Conservation (phyloP, 139 green algal genomes). For the Picochlorum sp. region DNA sequence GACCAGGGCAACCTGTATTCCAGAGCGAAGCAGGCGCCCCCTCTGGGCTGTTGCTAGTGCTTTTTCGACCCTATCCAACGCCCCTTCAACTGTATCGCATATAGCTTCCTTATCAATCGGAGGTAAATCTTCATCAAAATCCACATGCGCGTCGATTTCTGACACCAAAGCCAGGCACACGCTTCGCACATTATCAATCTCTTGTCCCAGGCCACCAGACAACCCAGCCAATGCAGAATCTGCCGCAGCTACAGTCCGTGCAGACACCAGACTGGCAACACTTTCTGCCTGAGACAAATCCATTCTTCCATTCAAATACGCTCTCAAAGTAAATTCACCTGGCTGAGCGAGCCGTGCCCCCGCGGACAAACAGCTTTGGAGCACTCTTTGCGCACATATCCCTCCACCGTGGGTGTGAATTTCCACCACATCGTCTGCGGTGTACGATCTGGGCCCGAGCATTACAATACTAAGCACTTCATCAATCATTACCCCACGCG, state of each 20-base stretch:
- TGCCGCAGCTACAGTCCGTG: conserved; percentile 70
- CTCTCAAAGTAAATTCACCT: conserved; percentile 94
- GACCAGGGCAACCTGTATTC: conserved; percentile 80
- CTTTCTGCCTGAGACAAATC: conserved; percentile 84
- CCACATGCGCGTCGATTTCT: conserved; percentile 70
- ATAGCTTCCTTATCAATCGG: conserved; percentile 51
- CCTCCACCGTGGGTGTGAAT: conserved; percentile 86
- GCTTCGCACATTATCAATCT: conserved; percentile 38
- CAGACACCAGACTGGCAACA: conserved; percentile 67
- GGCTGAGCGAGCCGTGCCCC: conserved; percentile 66
- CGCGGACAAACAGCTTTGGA: conserved; percentile 53
- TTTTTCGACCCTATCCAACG: conserved; percentile 17
- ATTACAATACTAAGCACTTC: conserved; percentile 76
- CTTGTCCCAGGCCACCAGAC: conserved; percentile 38
- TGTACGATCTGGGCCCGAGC: conserved; percentile 80
- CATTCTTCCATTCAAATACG: conserved; percentile 93
- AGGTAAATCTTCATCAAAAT: conserved; percentile 94
- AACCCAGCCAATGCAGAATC: conserved; percentile 81
- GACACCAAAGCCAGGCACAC: conserved; percentile 64
- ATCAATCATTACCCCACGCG: conserved; percentile 28
- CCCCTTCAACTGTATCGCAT: conserved; percentile 15
- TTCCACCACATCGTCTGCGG: conserved; percentile 91
- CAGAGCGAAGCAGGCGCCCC: conserved; percentile 55
- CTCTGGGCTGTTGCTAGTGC: conserved; percentile 48
- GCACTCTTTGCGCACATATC: conserved; percentile 64